Evolutionary conservation across 2,329 filamentous ascomycete species (phyloP), one percentile per base, ranked within the genome.

Genomic region (Orbilia quercus): DNA sequence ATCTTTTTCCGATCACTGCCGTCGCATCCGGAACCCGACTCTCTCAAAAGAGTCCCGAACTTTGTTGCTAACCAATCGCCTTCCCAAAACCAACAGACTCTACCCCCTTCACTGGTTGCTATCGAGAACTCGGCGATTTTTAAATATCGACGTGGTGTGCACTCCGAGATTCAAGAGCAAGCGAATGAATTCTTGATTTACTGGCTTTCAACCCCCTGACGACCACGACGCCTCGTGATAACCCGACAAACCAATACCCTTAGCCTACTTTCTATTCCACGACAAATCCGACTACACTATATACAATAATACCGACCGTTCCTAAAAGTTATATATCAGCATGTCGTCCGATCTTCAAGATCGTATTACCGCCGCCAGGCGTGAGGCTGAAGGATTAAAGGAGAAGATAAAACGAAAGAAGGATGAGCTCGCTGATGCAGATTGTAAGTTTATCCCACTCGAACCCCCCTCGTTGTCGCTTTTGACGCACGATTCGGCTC

Each of bases 391-490:
- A 85, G 93, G 91, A 60, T 85, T 98, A 79, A 98, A 98, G 86
- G 94, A 98, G 82, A 90, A 91, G 83, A 98, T 98, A 88, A 98
- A 97, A 90, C 89, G 93, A 84, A 96, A 96, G 89, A 98, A 98
- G 90, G 95, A 99, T 87, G 95, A 98, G 84, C 88, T 99, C 79
- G 94, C 94, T 81, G 95, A 99, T 83, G 96, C 93, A 76, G 96
- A 93, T 80, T 90, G 95, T 99, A 89, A 88, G 94, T 86, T 75
- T 75, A 64, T 16, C 25, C n/a, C 40, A 20, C 14, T 54, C 9
- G 50, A 38, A 50, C 34, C 44, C 25, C 44, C n/a, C n/a, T n/a
- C n/a, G n/a, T 31, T 31, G 18, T 23, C 16, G 31, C 34, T 14
- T 7, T 40, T 14, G 3, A 71, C 38, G 48, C 38, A 45, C 45